Conservation (phyloP, 352 stramenopile species). For the Thalassiosira sp. region DNA sequence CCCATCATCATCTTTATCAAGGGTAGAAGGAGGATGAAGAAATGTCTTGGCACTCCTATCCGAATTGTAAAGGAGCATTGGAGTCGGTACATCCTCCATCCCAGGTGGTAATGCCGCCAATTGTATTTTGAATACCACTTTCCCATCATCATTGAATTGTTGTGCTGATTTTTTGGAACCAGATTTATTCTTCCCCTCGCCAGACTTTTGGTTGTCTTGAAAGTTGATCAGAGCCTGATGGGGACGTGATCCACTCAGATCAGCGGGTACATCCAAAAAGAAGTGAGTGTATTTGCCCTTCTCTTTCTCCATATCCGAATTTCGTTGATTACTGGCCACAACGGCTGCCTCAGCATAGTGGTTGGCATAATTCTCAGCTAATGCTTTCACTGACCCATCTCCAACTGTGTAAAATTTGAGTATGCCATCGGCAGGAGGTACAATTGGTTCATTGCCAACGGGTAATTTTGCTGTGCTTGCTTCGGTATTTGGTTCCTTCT, state of each 20-base stretch:
- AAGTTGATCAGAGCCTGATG: slow-evolving; percentile 76
- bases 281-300: slow-evolving; percentile 62
- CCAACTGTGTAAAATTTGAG: slow-evolving; percentile 72
- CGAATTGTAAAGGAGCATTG: slow-evolving; percentile 71
- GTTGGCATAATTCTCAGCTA: slow-evolving; percentile 56
- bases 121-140: slow-evolving; percentile 72
- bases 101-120: slow-evolving; percentile 35
- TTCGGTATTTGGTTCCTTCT: slow-evolving; percentile 6
- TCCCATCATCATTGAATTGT: slow-evolving; percentile 11
- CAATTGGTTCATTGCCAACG: slow-evolving; percentile 1
- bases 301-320: slow-evolving; percentile 18
- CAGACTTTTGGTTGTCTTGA: slow-evolving; percentile 36
- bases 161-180: slow-evolving; percentile 15
- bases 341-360: slow-evolving; percentile 33
- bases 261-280: slow-evolving; percentile 64
- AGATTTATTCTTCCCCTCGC: slow-evolving; percentile 39
- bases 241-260: slow-evolving; percentile 48
- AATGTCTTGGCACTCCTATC: slow-evolving; percentile 62
- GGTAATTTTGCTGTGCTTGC: neutral
- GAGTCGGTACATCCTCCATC: slow-evolving; percentile 41
- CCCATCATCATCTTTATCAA: slow-evolving; percentile 38
- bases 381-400: slow-evolving; percentile 43
- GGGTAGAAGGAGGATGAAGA: slow-evolving; percentile 59
- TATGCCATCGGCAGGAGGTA: slow-evolving; percentile 25
- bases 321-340: slow-evolving; percentile 20